Percentiles rank a stretch among this genome's conserved stretches.
Conservation (phyloP, 1,284 basidiomycete genomes). For the Limonomyces culmigenus region DNA sequence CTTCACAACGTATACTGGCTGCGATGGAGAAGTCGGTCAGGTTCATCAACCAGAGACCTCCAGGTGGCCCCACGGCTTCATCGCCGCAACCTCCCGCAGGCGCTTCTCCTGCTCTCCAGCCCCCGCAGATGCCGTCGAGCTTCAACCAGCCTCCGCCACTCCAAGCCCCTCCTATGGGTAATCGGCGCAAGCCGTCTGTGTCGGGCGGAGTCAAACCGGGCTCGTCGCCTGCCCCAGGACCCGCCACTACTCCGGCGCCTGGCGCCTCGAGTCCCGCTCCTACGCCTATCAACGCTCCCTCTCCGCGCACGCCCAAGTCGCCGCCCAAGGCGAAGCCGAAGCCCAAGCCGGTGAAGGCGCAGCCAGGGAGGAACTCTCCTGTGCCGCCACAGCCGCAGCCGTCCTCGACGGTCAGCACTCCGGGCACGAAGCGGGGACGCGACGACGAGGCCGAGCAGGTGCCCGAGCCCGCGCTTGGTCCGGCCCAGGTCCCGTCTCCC, state of each 20-base stretch:
- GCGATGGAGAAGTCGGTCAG: no score
- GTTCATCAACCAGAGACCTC: no score
- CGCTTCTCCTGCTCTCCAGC: no score
- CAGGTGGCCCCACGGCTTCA: no score
- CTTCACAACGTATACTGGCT: no score
- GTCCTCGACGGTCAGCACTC: no score
- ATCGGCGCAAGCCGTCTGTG: no score
- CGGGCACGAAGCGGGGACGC: constrained; percentile 47
- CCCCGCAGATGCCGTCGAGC: background rate
- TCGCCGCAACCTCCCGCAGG: no score
- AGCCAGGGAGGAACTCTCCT: constrained; percentile 17
- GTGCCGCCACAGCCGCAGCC: no score
- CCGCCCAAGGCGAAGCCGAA: constrained; percentile 16
- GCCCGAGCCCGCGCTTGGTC: constrained; percentile 15
- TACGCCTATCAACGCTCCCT: background rate
- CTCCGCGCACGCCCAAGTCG: constrained; percentile 7
- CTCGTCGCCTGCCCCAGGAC: no score
- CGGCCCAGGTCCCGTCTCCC: constrained; percentile 42
- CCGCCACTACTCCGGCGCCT: constrained; percentile 4
- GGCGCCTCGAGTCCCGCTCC: background rate
- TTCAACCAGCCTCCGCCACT: background rate
- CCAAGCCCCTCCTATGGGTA: no score
- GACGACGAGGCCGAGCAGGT: constrained; percentile 39
- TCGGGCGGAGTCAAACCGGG: no score
- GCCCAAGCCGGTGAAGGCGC: constrained; percentile 19